phyloP scores from a whole-genome alignment of 2,329 filamentous ascomycete genomes.

The Onygenales sp. region DNA sequence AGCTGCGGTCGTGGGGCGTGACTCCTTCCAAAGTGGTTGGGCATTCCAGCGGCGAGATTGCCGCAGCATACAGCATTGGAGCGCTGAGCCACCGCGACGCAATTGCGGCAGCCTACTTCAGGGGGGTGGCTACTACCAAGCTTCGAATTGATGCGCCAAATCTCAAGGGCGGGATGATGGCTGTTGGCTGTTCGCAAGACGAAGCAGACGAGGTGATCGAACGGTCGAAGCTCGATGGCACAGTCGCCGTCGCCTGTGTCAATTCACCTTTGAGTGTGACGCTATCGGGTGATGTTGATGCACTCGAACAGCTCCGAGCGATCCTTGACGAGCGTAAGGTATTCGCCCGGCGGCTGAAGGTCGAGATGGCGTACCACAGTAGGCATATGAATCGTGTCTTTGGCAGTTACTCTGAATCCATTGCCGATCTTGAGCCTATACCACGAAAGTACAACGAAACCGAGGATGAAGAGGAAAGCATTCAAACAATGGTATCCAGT shows the following conservation, averaged over 20 bases:
- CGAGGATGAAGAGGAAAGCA: not conserved
- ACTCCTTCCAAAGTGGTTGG: conserved; percentile 11
- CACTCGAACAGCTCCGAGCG: conserved; percentile 7
- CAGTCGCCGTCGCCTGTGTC: conserved; percentile 13
- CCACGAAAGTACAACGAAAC: not conserved
- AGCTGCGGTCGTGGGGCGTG: conserved; percentile 11
- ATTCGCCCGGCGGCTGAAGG: conserved; percentile 9
- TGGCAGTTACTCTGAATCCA: not conserved
- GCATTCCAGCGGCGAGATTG: conserved; percentile 20
- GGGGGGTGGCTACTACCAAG: conserved; percentile 1
- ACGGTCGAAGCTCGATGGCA: not conserved
- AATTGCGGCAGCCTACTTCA: conserved; percentile 11
- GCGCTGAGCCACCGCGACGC: conserved; percentile 7
- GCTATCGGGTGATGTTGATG: conserved; percentile 11
- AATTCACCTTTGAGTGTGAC: conserved; percentile 14
- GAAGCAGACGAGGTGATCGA: not conserved
- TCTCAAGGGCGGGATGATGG: conserved; percentile 8
- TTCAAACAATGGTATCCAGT: conserved; percentile 10
- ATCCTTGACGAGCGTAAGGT: conserved; percentile 3
- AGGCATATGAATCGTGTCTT: conserved; percentile 13
- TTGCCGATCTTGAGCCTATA: not conserved
- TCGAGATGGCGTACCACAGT: conserved; percentile 14
- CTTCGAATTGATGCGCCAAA: not conserved
- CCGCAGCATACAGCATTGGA: conserved; percentile 16
- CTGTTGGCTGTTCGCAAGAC: conserved; percentile 12